Conservation (phyloP, 2,329 filamentous ascomycete species). For the Cladorrhinum sp. region DNA sequence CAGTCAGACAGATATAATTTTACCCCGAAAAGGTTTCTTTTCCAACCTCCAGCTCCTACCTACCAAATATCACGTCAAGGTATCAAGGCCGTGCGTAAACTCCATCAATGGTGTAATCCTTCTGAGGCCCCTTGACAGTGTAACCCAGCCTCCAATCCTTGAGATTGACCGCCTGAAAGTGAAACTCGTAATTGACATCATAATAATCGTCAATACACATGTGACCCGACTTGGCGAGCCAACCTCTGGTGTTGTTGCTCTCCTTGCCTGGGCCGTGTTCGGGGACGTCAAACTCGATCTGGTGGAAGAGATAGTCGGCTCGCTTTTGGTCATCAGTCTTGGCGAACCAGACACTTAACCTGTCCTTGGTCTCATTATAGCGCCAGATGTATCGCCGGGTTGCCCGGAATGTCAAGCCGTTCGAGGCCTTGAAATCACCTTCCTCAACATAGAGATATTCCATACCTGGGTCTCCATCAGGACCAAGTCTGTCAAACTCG, state of each 20-base stretch:
- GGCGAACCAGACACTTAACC: conserved; percentile 70
- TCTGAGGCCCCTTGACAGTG: conserved; percentile 66
- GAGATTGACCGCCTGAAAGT: conserved; percentile 56
- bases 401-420: conserved; percentile 56
- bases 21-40: too few relatives aligned
- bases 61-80: too few relatives aligned
- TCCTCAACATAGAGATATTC: conserved; percentile 70
- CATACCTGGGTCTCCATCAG: conserved; percentile 37
- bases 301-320: conserved; percentile 73
- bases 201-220: conserved; percentile 71
- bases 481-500: conserved; percentile 22
- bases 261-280: conserved; percentile 25
- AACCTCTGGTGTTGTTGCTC: conserved; percentile 42
- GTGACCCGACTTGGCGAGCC: conserved; percentile 65
- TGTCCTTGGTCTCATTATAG: conserved; percentile 59
- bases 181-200: conserved; percentile 66
- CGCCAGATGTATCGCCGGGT: conserved; percentile 69
- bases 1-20: too few relatives aligned
- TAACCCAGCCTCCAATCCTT: conserved; percentile 60
- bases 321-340: conserved; percentile 58
- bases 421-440: conserved; percentile 59
- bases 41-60: too few relatives aligned
- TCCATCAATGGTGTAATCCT: conserved; percentile 65
- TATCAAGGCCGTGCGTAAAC: conserved; percentile 42
- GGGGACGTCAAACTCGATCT: conserved; percentile 58